Evolutionary conservation across 2,329 filamentous ascomycete genomes (phyloP).

Genomic region (Fusarium oxysporum): DNA sequence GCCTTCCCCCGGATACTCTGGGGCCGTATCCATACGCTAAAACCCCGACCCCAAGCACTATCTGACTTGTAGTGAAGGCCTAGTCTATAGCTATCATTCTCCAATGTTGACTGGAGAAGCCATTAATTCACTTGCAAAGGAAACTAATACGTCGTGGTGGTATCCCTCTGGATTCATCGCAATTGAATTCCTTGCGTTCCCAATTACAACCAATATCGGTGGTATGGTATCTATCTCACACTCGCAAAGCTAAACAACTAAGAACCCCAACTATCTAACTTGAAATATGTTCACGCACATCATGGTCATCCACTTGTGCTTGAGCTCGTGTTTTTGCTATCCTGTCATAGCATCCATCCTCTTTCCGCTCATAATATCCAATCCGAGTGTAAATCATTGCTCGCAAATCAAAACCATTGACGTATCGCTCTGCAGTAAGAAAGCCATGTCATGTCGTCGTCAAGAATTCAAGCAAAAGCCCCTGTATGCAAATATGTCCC

Average conservation of each 20-base stretch:
- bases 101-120: not conserved
- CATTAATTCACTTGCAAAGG: not conserved
- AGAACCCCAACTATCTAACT: constrained; percentile 37
- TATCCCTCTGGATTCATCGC: constrained; percentile 12
- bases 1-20: not conserved
- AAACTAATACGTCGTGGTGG: not conserved
- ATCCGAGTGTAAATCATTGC: constrained; percentile 27
- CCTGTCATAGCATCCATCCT: not conserved
- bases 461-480: constrained; percentile 42
- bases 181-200: constrained; percentile 21
- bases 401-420: constrained; percentile 39
- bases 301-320: constrained; percentile 8
- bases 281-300: constrained; percentile 25
- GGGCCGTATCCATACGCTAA: not conserved
- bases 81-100: not conserved
- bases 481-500: constrained; percentile 34
- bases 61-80: not conserved
- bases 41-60: not conserved
- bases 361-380: constrained; percentile 36
- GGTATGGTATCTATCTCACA: constrained; percentile 45
- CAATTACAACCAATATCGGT: constrained; percentile 36
- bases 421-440: constrained; percentile 45
- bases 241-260: constrained; percentile 41
- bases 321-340: not conserved
- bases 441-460: constrained; percentile 50